Evolutionary conservation across 2,329 filamentous ascomycete genomes (phyloP), one percentile per base, ranked within the genome.

Genomic region (Neurospora crassa): DNA sequence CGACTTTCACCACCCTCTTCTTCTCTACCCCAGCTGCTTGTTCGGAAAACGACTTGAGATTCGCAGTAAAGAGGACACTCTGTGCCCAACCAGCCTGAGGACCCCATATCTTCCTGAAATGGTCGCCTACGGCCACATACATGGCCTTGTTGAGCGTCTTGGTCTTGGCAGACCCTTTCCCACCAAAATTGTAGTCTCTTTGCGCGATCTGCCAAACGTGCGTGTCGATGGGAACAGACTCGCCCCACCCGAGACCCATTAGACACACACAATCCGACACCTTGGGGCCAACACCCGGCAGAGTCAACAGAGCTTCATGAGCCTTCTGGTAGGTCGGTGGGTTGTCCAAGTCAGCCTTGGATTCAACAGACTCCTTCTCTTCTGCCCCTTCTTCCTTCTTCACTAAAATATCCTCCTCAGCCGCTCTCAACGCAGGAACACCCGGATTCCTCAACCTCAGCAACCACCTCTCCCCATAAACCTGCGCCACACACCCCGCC

Each of bases 201-300:
- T 96, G 93, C 0, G 96, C 96, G 78, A 99, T 98, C 83, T 98
- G 94, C 95, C 94, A 98, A 14, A 99, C 93, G 81, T 99, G 96
- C 1, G 96, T 99, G 80, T 99, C 96, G 41, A 99, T 92, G 0
- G 96, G 96, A 1, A 99, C 94, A 2, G 94, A 90, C 81, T 98
- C 95, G 41, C 92, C 92, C 95, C 96, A 99, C 40, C 94, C 95
- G 16, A 99, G 83, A 0, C 96, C 96, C 92, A 99, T 97, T 24
- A 99, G 83, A 78, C 92, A 97, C 8, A 98, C 94, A 78, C 96
- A 99, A 79, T 99, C 96, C 6, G 96, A 92, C 0, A 99, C 96
- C 80, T 99, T 99, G 0, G 96, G 96, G 0, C 96, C 96, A 6
- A 99, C 96, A 1, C 96, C 96, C 71, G 94, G 89, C 29, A 99